A percentile compares a stretch with the other conserved stretches of the same genome.
Conservation (phyloP, 805 yeast genomes). For the Tetrapisispora arboricola region DNA sequence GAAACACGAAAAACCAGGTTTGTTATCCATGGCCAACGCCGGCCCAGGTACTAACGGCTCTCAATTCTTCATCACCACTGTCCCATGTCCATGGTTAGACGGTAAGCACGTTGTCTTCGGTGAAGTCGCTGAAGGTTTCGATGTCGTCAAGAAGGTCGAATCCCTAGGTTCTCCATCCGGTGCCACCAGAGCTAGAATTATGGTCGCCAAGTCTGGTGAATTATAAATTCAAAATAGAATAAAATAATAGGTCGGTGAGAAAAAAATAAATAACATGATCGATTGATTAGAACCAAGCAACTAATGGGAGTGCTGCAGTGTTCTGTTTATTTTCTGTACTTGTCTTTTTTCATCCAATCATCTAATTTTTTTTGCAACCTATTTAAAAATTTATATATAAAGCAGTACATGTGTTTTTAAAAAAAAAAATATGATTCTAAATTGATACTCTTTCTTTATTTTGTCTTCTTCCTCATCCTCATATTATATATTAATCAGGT, state of each 20-base stretch:
- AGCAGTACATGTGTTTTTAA: no score
- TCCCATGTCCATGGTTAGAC: conserved; percentile 78
- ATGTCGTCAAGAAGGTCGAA: conserved; percentile 80
- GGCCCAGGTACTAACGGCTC: conserved; percentile 98
- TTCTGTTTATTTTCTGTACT: no score
- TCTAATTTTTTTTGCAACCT: no score
- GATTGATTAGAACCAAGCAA: no score
- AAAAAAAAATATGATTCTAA: no score
- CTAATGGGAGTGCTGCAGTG: no score
- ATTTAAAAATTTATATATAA: no score
- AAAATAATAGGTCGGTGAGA: no score
- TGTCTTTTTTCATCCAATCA: no score
- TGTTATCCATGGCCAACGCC: conserved; percentile 94
- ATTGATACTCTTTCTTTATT: no score
- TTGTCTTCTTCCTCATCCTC: no score
- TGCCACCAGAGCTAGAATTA: conserved; percentile 54
- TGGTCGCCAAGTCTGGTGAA: conserved; percentile 48
- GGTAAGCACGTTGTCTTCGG: conserved; percentile 95
- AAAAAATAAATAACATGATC: background rate
- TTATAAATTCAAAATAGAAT: conserved; percentile 18
- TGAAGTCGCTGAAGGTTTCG: conserved; percentile 77
- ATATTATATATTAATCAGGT: no score
- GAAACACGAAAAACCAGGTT: conserved; percentile 72
- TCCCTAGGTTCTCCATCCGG: conserved; percentile 64
- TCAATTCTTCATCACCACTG: conserved; percentile 93